phyloP scores from a whole-genome alignment of 78 protist genomes.

The Dictyostelium discoideum region DNA sequence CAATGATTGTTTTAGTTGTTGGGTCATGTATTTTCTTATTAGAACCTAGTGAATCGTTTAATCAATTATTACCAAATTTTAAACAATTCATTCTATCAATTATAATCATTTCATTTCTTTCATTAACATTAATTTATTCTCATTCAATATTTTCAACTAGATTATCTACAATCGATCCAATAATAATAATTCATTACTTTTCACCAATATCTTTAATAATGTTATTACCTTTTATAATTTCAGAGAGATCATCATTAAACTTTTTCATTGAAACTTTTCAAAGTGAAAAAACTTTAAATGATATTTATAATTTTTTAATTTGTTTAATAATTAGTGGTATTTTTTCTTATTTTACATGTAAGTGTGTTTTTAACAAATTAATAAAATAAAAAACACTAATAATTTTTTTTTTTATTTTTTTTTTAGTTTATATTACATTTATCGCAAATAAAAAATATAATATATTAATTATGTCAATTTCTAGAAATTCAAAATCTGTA shows the following conservation, averaged over 20 bases:
- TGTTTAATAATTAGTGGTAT: background rate
- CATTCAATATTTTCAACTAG: background rate
- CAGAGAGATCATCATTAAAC: background rate
- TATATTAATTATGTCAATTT: background rate
- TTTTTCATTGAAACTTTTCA: background rate
- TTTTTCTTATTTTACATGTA: conserved; percentile 1
- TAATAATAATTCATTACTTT: background rate
- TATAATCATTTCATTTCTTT: background rate
- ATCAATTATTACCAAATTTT: background rate
- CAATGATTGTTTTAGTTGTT: background rate
- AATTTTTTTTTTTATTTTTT: background rate
- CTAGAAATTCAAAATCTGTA: background rate
- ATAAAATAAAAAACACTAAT: no score
- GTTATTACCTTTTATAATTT: background rate
- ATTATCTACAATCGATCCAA: background rate
- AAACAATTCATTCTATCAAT: background rate
- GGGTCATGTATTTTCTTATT: background rate
- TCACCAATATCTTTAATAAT: background rate
- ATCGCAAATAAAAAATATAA: conserved; percentile 10
- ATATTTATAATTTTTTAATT: background rate
- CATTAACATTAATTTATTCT: conserved; percentile 8
- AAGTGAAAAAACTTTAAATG: background rate
- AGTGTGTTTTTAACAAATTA: background rate
- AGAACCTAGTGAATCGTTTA: background rate
- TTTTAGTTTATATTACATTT: background rate